A percentile compares a stretch with the other conserved stretches of the same genome.
These are phyloP conservation scores for Huntiella decipiens DNA, from an alignment of 2,329 filamentous ascomycete species.

Conservation along the genomic window DNA sequence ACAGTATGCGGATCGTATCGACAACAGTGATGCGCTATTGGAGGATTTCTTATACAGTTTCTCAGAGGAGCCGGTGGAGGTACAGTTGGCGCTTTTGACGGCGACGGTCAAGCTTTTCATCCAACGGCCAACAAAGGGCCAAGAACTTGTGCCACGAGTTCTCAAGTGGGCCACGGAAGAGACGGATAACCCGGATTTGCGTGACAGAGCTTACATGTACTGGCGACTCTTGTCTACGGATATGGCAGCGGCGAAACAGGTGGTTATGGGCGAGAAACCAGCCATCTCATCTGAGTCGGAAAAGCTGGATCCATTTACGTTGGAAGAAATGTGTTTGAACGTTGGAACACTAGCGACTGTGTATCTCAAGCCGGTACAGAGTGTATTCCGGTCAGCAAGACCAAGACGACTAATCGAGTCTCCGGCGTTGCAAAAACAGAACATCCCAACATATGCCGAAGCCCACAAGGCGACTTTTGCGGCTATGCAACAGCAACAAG, in stretches of 20 bases:
- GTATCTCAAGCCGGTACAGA: conserved; percentile 93
- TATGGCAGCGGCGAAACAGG: conserved; percentile 62
- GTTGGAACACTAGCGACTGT: conserved; percentile 93
- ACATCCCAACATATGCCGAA: conserved; percentile 33
- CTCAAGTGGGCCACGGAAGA: conserved; percentile 98
- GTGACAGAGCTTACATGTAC: conserved; percentile 97
- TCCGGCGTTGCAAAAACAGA: conserved; percentile 64
- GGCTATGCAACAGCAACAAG: background rate
- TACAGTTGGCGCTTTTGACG: conserved; percentile 83
- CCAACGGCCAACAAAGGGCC: conserved; percentile 83
- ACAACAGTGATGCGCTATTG: conserved; percentile 82
- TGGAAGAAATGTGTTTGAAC: conserved; percentile 94
- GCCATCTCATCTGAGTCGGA: conserved; percentile 92
- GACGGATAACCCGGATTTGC: conserved; percentile 93
- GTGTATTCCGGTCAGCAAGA: conserved; percentile 80
- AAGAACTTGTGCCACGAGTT: conserved; percentile 81
- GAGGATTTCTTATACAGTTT: conserved; percentile 94
- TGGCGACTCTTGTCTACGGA: conserved; percentile 91
- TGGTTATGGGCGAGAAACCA: conserved; percentile 96
- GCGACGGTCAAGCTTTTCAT: conserved; percentile 97
- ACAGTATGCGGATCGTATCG: conserved; percentile 91
- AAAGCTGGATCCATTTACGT: conserved; percentile 71
- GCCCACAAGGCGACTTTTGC: conserved; percentile 27
- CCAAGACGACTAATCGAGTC: conserved; percentile 63
- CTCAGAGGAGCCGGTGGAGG: conserved; percentile 83